Evolutionary conservation across 176 grass and related monocot genomes (phyloP), one percentile per base, ranked within the genome.

Genomic region (Urochloa ruziziensis): DNA sequence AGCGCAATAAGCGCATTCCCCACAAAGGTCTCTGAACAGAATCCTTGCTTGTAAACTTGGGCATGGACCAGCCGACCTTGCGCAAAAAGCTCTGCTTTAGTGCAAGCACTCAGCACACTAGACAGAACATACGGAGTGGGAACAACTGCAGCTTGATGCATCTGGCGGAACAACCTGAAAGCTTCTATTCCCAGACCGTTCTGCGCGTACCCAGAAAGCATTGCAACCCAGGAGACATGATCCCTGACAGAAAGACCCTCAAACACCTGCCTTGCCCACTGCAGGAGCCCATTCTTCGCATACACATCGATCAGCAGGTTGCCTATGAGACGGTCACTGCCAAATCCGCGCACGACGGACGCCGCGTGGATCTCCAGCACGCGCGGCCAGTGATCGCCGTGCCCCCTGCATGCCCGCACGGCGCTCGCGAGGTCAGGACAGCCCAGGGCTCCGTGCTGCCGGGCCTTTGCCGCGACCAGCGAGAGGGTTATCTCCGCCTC

Each of bases 191-290:
- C 84, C 63, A 94, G 78, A 5, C 81, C 82, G 57, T 88, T 91
- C 51, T 85, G 73, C 1, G 89, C 82, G 14, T 87, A 91, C 37
- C 87, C 87, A 46, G 92, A 90, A 46, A 94, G 19, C 84, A 94
- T 94, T 17, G 92, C 92, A 44, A 94, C 92, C 89, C 89, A 91
- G 3, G 89, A 91, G 37, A 94, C 81, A 51, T 87, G 87, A 29
- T 94, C 92, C 81, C 88, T 94, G 29, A 53, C 21, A 63, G 70
- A 91, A 12, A 94, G 57, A n/a, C 64, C 72, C 51, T 87, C 37
- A 49, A 94, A 94, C 36, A 94, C 84, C 62, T n/a, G 32, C 52
- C 82, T 89, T 21, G 81, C 92, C 15, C 10, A 71, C 49, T 17
- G 42, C 35, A 87, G 33, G 36, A 66, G 70, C 24, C 87, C 87